Base-by-base conservation (phyloP, 345 rosid genomes). In the Acer saccharum region DNA sequence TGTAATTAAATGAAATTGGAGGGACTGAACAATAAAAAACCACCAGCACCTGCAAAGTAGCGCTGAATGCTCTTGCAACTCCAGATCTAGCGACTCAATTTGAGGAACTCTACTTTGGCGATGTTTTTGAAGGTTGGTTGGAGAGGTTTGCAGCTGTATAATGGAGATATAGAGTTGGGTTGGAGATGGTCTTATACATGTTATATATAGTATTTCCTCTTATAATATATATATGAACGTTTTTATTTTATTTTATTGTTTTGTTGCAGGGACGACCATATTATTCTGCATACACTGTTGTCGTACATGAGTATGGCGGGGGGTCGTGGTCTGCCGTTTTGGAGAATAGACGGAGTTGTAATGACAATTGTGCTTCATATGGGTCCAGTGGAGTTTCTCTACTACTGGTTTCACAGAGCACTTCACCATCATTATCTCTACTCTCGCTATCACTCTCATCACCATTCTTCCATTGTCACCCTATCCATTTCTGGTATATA, bases 361-460 rank as follows among this genome's bases (percentile, higher is more conserved):
- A 41, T 86, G 11, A 67, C 84, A 7, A 65, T 69, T 12, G 66
- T 90, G 9, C 78, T 93, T 18, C 98, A 93, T 57, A 75, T 78
- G 0, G 92, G 89, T 7, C 95, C 91, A 0, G 94, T 91, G 1
- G 98, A 93, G 85, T 91, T 91, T 69, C 74, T 90, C 4, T 91
- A 90, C 83, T 93, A 91, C 62, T 93, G 98, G 98, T 68, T 90
- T 35, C 97, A 93, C 65, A 83, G 95, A 73, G 91, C 90, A 4
- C 82, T 93, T 16, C 97, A 91, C 77, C 95, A 91, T 76, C 95
- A 88, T 60, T 91, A 80, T 69, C 79, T 89, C 58, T 91, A 93
- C 85, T 84, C 96, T 66, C 93, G 94, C 29, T 93, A 93, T 67
- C 96, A 93, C 65, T 91, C 98, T 10, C 98, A 93, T 66, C 98